A percentile compares a stretch with the other conserved stretches of the same genome.
Conservation (phyloP, 257 asterid genomes). For the Leptodermis oblonga region DNA sequence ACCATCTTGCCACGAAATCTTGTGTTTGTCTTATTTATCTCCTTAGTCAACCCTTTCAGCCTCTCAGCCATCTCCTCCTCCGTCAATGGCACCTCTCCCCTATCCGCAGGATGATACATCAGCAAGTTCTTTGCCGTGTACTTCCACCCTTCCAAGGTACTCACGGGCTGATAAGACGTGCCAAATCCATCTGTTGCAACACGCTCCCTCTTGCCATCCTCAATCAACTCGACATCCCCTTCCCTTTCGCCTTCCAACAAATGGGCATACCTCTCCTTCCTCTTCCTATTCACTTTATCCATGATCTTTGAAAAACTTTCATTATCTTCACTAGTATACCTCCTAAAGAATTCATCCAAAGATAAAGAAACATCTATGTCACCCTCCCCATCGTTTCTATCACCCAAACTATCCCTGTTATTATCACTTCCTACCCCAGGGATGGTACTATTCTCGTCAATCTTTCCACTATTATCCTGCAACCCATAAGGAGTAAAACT, state of each 20-base stretch:
- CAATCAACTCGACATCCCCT: constrained; percentile 41
- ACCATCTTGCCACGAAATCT: constrained; percentile 63
- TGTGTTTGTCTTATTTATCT: constrained; percentile 63
- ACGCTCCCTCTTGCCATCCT: constrained; percentile 52
- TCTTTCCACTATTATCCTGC: constrained; percentile 9
- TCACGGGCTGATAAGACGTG: constrained; percentile 78
- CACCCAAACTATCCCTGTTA: constrained; percentile 1
- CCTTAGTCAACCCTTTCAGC: constrained; percentile 74
- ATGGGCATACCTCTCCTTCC: constrained; percentile 66
- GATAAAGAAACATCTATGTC: constrained; percentile 49
- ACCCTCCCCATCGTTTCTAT: constrained; percentile 28
- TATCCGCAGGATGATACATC: constrained; percentile 94
- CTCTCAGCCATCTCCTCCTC: constrained; percentile 70
- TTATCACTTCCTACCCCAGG: neutral
- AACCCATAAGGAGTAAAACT: constrained; percentile 55
- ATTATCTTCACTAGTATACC: constrained; percentile 94
- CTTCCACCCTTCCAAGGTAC: constrained; percentile 82
- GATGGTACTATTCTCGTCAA: constrained; percentile 2
- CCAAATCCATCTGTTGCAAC: constrained; percentile 80
- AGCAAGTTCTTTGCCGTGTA: constrained; percentile 71
- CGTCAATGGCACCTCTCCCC: constrained; percentile 73
- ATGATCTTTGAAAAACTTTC: constrained; percentile 68
- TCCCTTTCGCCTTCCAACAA: constrained; percentile 55
- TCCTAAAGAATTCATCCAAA: constrained; percentile 67
- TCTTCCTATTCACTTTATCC: constrained; percentile 72